A percentile compares a stretch with the other conserved stretches of the same genome.
phyloP scores from a whole-genome alignment of 2,329 filamentous ascomycete genomes.

The Sporothrix brunneoviolacea region DNA sequence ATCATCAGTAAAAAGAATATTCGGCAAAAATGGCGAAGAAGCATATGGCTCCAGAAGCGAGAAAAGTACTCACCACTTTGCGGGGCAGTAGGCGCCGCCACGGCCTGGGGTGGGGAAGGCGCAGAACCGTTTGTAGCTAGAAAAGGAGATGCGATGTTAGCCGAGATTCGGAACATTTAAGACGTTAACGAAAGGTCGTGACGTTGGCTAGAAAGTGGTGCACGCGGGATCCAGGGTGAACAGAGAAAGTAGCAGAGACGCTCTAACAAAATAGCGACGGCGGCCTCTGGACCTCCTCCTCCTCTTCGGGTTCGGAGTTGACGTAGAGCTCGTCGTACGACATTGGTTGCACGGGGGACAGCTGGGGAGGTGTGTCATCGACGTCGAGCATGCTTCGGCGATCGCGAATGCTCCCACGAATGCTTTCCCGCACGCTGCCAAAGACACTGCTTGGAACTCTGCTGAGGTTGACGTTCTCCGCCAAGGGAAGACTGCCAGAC shows the following conservation, averaged over 20 bases:
- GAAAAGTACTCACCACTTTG: not conserved
- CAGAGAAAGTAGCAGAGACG: not conserved
- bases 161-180: not conserved
- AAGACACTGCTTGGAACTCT: not conserved
- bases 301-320: slow-evolving; percentile 16
- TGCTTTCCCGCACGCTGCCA: not conserved
- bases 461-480: slow-evolving; percentile 24
- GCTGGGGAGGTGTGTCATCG: slow-evolving; percentile 37
- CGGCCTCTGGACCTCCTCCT: not conserved
- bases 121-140: slow-evolving; percentile 34
- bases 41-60: too few species aligned
- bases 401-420: not conserved
- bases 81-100: slow-evolving; percentile 34
- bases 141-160: slow-evolving; percentile 30
- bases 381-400: slow-evolving; percentile 46
- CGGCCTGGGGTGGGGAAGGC: slow-evolving; percentile 34
- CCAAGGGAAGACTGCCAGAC: slow-evolving; percentile 29
- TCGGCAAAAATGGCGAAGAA: not conserved
- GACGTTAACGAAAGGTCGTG: not conserved
- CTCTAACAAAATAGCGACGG: slow-evolving; percentile 7
- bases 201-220: too few species aligned
- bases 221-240: too few species aligned
- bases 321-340: slow-evolving; percentile 42
- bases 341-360: slow-evolving; percentile 37
- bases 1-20: not conserved